A percentile compares a stretch with the other conserved stretches of the same genome.
Conservation (phyloP, 176 grass and related monocot species). For the Avena insularis region DNA sequence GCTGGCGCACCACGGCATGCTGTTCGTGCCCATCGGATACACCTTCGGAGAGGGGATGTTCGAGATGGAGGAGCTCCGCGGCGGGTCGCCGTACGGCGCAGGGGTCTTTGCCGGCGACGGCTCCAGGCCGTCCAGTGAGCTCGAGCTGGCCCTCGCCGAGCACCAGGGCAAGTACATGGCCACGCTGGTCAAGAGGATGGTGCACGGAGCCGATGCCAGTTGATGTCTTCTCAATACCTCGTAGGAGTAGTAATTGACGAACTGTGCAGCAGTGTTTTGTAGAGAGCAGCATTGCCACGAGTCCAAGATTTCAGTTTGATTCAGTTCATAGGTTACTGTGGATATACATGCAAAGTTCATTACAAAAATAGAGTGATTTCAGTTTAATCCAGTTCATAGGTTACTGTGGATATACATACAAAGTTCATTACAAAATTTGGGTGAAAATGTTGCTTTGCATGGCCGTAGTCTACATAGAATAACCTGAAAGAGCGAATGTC, state of each 20-base stretch:
- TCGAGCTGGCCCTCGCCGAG: slow-evolving; percentile 61
- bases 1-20: slow-evolving; percentile 69
- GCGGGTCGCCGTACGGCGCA: slow-evolving; percentile 62
- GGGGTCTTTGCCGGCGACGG: slow-evolving; percentile 63
- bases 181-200: slow-evolving; percentile 58
- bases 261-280: background rate
- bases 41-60: slow-evolving; percentile 63
- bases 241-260: background rate
- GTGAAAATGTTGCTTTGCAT: background rate
- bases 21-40: slow-evolving; percentile 68
- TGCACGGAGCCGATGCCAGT: background rate
- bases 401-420: background rate
- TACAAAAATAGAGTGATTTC: background rate
- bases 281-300: background rate
- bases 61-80: slow-evolving; percentile 61
- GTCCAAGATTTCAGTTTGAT: background rate
- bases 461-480: background rate
- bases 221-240: background rate
- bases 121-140: slow-evolving; percentile 52
- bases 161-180: slow-evolving; percentile 79
- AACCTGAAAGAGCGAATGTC: too few relatives aligned
- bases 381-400: background rate
- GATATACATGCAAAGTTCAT: background rate
- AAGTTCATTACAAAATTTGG: background rate
- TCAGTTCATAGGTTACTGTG: background rate